Base-by-base conservation (phyloP, 208 protist species). In the Leishmania amazonensis region DNA sequence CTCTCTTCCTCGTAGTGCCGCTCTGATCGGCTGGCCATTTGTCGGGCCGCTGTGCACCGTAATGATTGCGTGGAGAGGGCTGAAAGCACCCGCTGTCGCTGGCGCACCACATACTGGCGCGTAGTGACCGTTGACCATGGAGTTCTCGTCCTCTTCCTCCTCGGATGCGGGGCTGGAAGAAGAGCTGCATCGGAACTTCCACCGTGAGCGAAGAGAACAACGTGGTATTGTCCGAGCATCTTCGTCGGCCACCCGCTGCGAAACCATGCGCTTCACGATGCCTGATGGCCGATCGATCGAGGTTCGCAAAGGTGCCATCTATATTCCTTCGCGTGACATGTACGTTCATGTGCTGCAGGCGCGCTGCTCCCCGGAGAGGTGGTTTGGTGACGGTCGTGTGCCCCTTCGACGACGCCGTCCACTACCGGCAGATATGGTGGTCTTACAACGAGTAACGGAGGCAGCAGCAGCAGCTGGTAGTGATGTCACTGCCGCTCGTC, bases 121-220 rank as follows among this genome's bases (percentile, higher is more conserved):
- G 70, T 21, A 51, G 42, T 53, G 65, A 13, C 51, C 40, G 40
- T 40, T 40, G 11, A 58, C 15, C 9, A 85, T 95, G 74, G 85
- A 91, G 47, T 90, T 88, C 80, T 95, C 89, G 11, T 93, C 91
- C 13, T 92, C 91, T 31, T 93, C 91, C 8, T 93, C 89, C 38
- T 88, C 83, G 21, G 91, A 95, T 75, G 85, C 89, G n/a, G 91
- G 93, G 35, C 85, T 95, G 68, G 80, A 85, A 76, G 85, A 76
- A 11, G 87, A 88, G 71, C 85, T 95, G 49, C 83, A 65, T 64
- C 78, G 84, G 6, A 89, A 93, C 70, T 79, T 75, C 5, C 86
- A 80, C 21, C 81, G 75, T 21, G 67, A 85, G 35, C 76, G 62
- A 5, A 35, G 62, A 28, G 76, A 83, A 45, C 82, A 93, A 62